Conservation (phyloP, 129 eudicot genomes). For the Arctium minus region DNA sequence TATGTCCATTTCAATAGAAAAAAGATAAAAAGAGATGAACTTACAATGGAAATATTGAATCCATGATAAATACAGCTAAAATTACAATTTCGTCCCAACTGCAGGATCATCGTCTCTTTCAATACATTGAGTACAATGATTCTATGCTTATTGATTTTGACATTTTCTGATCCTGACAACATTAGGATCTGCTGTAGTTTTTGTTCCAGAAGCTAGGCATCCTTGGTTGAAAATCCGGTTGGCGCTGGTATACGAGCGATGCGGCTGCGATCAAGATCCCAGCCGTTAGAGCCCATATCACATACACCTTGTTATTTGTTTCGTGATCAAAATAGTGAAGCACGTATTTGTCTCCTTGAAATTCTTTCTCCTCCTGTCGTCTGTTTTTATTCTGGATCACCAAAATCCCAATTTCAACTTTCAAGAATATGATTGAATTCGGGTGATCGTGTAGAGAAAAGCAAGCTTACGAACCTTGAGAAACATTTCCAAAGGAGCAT, state of each 20-base stretch:
- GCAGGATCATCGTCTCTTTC: neutral
- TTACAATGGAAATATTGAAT: neutral
- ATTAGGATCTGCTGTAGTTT: conserved; percentile 20
- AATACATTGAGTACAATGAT: neutral
- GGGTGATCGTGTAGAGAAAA: neutral
- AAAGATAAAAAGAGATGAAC: neutral
- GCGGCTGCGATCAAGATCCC: conserved; percentile 69
- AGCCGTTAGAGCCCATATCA: conserved; percentile 88
- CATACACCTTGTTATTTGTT: conserved; percentile 41
- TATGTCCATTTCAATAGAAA: neutral
- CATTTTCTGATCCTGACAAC: neutral
- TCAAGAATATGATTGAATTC: neutral
- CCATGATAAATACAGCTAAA: neutral
- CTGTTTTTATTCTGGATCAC: conserved; percentile 60
- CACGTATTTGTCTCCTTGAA: conserved; percentile 56
- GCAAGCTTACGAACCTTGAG: conserved; percentile 57
- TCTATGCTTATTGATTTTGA: neutral
- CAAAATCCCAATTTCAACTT: neutral
- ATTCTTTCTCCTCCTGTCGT: conserved; percentile 46
- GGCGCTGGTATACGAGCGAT: conserved; percentile 50
- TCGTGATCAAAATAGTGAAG: conserved; percentile 63
- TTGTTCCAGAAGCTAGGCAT: conserved; percentile 50
- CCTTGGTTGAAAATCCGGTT: conserved; percentile 54
- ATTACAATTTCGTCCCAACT: neutral
- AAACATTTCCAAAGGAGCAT: conserved; percentile 90